Evolutionary conservation across 768 basidiomycete genomes (phyloP), one percentile per base, ranked within the genome.

Genomic region (Suillus variegatus): DNA sequence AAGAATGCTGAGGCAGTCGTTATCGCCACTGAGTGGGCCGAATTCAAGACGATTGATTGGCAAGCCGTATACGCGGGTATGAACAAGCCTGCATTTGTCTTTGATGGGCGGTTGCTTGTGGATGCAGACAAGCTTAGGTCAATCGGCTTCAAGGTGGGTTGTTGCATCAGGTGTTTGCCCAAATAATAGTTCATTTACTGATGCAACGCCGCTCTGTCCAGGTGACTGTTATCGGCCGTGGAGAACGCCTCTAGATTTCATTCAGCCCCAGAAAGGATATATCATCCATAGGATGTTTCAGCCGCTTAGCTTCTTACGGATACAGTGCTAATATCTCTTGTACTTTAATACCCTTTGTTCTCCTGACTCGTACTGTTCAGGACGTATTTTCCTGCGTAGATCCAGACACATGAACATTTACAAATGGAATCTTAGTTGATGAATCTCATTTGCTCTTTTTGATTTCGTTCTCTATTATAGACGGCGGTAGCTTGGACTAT

Each of bases 71-170:
- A 98, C 80, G 77, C 81, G 60, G 79, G 83, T 73, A 98, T 98
- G 94, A 92, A 91, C 73, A 97, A 99, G 84, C 97, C 97, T n/a
- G 97, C 97, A 6, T 99, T 97, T 74, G 85, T 99, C 68, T 98
- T 98, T 73, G 97, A 99, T 75, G 95, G 95, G 6, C 87, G 95
- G 40, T 81, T 97, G 67, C 84, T 98, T 72, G 84, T 98, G 52
- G 92, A 99, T 74, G 88, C 86, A 12, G 88, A 88, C 60, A 85
- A 87, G 76, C 82, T 99, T 68, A 86, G 85, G 71, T 76, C 86
- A 73, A 97, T 98, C 73, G 97, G 97, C 46, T 99, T 99, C 88
- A 92, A 87, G 78, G 92, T 91, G 22, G 60, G 68, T 66, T 58
- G 41, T 56, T 66, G 35, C 16, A 22, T 47, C 12, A n/a, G n/a